A percentile compares a stretch with the other conserved stretches of the same genome.
phyloP scores from a whole-genome alignment of 2,329 filamentous ascomycete species.

The Hawksworthiomyces lignivorus region DNA sequence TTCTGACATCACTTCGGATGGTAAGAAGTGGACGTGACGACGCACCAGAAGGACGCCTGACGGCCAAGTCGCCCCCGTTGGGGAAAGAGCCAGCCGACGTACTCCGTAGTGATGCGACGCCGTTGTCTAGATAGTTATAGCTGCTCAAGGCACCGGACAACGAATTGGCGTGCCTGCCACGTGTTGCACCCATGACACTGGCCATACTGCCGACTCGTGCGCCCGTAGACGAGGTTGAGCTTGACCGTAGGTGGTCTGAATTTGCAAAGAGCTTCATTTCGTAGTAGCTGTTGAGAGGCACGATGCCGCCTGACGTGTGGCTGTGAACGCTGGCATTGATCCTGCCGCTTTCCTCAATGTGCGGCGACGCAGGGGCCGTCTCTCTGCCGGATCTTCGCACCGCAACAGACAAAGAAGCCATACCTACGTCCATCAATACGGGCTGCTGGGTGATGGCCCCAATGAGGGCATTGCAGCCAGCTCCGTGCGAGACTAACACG shows the following conservation, averaged over 20 bases:
- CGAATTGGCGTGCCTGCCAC: slow-evolving; percentile 36
- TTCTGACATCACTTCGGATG: neutral
- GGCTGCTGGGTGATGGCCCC: slow-evolving; percentile 87
- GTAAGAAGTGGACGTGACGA: slow-evolving; percentile 2
- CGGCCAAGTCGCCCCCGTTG: slow-evolving; percentile 17
- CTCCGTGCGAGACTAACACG: slow-evolving; percentile 86
- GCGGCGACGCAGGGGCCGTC: slow-evolving; percentile 16
- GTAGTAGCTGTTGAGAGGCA: slow-evolving; percentile 54
- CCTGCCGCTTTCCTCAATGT: too few relatives aligned
- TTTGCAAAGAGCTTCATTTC: slow-evolving; percentile 69
- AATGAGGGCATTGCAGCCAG: slow-evolving; percentile 91
- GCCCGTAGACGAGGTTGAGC: slow-evolving; percentile 25
- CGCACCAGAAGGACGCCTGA: slow-evolving; percentile 10
- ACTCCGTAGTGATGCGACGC: slow-evolving; percentile 30
- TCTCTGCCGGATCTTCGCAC: slow-evolving; percentile 46
- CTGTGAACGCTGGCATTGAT: slow-evolving; percentile 10
- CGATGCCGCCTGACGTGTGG: slow-evolving; percentile 21
- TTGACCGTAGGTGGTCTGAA: slow-evolving; percentile 60
- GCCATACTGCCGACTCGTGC: slow-evolving; percentile 25
- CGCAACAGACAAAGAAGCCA: slow-evolving; percentile 88
- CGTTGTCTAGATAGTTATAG: slow-evolving; percentile 15
- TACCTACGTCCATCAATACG: slow-evolving; percentile 80
- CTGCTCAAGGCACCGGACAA: slow-evolving; percentile 25
- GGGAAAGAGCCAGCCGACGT: slow-evolving; percentile 36
- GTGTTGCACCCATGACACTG: slow-evolving; percentile 22